Evolutionary conservation across 441 rosid species (phyloP).

Genomic region (Brassica hybrid): DNA sequence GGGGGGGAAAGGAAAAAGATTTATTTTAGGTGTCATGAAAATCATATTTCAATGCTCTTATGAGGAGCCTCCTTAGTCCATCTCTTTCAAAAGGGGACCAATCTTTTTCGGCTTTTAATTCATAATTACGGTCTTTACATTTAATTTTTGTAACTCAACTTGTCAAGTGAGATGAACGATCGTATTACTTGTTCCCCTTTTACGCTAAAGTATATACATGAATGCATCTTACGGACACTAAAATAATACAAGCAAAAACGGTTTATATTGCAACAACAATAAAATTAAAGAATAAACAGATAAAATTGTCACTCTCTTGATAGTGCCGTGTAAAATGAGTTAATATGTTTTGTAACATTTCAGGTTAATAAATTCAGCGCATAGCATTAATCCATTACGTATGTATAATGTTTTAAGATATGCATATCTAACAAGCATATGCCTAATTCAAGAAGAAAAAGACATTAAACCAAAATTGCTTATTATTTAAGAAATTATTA

Average conservation of each 20-base stretch:
- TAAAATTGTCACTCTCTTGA: not conserved
- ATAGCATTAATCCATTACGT: not conserved
- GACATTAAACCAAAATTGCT: slow-evolving; percentile 30
- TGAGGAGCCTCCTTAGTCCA: slow-evolving; percentile 27
- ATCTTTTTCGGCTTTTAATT: slow-evolving; percentile 30
- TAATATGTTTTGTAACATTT: not conserved
- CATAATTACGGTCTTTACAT: slow-evolving; percentile 27
- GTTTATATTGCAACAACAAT: not conserved
- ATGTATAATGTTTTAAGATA: not conserved
- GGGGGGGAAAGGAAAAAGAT: too few species aligned
- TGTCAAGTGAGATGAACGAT: slow-evolving; percentile 34
- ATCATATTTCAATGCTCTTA: slow-evolving; percentile 30
- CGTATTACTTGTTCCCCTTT: not conserved
- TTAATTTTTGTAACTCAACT: slow-evolving; percentile 31
- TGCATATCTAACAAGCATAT: not conserved
- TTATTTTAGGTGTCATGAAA: slow-evolving; percentile 26
- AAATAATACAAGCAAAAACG: not conserved
- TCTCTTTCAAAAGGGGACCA: slow-evolving; percentile 43
- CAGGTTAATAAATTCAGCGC: not conserved
- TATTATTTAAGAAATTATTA: slow-evolving; percentile 19
- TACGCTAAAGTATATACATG: not conserved
- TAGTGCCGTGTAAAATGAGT: too few species aligned
- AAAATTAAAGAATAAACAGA: not conserved
- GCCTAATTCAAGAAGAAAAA: slow-evolving; percentile 29
- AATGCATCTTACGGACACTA: not conserved